Conservation (phyloP, 2,329 filamentous ascomycete species). For the Endoconidiophora polonica region DNA sequence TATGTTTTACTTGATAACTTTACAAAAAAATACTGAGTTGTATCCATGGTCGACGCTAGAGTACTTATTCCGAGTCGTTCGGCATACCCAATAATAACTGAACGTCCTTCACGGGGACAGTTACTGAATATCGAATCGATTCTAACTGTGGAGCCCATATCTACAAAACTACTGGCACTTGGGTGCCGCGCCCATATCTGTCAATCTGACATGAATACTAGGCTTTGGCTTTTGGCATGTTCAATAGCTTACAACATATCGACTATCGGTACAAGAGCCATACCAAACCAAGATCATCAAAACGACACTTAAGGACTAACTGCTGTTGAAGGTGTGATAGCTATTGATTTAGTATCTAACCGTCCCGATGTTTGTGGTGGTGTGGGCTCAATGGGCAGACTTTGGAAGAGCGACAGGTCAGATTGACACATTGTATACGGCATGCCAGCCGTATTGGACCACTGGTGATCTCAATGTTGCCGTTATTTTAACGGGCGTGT, state of each 20-base stretch:
- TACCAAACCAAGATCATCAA: neutral
- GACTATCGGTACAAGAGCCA: neutral
- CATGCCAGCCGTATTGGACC: conserved; percentile 18
- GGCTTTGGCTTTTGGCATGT: no score
- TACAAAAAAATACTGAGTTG: conserved; percentile 25
- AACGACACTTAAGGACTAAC: neutral
- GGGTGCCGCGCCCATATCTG: no score
- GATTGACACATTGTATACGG: neutral
- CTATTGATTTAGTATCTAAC: neutral
- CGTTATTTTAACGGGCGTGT: conserved; percentile 18
- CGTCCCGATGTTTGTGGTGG: neutral
- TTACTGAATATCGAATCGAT: neutral
- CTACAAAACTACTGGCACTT: neutral
- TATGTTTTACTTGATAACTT: conserved; percentile 24
- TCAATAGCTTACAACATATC: neutral
- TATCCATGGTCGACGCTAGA: conserved; percentile 31
- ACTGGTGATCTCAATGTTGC: conserved; percentile 22
- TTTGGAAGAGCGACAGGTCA: neutral
- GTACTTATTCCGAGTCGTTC: conserved; percentile 31
- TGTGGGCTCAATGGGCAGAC: neutral
- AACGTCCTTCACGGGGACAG: neutral
- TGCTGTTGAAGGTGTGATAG: neutral
- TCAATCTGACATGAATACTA: no score
- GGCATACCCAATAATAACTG: neutral
- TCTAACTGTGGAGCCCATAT: neutral